phyloP scores from a whole-genome alignment of 306 rosid genomes.

The Malus sieversii region DNA sequence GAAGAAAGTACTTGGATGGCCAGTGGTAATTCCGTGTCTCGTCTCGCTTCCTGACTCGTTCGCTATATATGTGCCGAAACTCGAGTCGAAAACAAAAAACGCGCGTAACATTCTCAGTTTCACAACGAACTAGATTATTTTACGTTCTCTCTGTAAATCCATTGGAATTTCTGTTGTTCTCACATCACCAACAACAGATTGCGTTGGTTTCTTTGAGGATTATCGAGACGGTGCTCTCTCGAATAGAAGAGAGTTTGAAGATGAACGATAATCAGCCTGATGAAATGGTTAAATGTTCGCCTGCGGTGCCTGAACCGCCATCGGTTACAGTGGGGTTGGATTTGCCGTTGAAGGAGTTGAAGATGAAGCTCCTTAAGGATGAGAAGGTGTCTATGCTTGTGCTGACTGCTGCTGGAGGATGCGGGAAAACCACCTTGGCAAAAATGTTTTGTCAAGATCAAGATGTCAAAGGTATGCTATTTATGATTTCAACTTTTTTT shows the following conservation, averaged over 20 bases:
- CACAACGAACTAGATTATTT: too few species aligned
- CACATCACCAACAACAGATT: not conserved
- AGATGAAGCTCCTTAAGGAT: slow-evolving; percentile 26
- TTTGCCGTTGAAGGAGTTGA: slow-evolving; percentile 18
- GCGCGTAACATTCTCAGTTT: too few species aligned
- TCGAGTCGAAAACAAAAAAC: too few species aligned
- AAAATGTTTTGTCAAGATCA: slow-evolving; percentile 37
- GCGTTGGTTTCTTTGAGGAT: not conserved
- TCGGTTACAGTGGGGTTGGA: slow-evolving; percentile 36
- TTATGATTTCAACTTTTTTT: not conserved
- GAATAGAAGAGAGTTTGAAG: not conserved
- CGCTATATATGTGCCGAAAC: too few species aligned
- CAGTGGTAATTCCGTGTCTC: too few species aligned
- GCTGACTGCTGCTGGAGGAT: slow-evolving; percentile 41
- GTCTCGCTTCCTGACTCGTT: too few species aligned
- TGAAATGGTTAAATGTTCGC: not conserved
- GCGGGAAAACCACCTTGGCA: slow-evolving; percentile 46
- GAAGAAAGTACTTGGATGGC: too few species aligned
- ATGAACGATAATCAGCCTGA: not conserved
- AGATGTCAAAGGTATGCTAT: slow-evolving; percentile 34
- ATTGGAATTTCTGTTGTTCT: not conserved
- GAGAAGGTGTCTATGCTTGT: slow-evolving; percentile 21
- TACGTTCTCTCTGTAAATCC: too few species aligned
- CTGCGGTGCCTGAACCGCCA: slow-evolving; percentile 35
- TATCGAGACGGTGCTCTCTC: not conserved